Evolutionary conservation across 495 filamentous ascomycete species (phyloP).

Genomic region (Aspergillus mulundensis): DNA sequence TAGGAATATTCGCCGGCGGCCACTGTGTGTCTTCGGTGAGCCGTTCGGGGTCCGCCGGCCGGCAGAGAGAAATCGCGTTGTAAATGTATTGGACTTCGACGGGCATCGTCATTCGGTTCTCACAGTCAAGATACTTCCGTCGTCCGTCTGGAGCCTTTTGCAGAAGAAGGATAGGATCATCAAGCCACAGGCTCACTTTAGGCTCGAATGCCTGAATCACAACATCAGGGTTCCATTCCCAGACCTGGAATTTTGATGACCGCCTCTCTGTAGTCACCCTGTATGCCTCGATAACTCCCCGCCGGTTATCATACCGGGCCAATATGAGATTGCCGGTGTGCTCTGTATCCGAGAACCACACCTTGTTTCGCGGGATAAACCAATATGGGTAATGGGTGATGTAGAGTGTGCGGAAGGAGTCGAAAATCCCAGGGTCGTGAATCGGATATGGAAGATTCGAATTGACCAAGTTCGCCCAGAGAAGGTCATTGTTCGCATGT

Average conservation of each 20-base stretch:
- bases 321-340: constrained; percentile 67
- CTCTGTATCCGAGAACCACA: constrained; percentile 82
- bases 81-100: constrained; percentile 42
- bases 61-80: constrained; percentile 40
- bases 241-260: constrained; percentile 48
- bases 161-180: constrained; percentile 65
- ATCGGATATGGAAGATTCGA: constrained; percentile 52
- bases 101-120: constrained; percentile 54
- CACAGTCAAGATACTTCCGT: constrained; percentile 26
- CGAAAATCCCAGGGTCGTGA: constrained; percentile 50
- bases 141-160: constrained; percentile 29
- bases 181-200: constrained; percentile 60
- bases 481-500: constrained; percentile 50
- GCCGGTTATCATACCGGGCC: constrained; percentile 64
- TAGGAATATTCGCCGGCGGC: constrained; percentile 71
- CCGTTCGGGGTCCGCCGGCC: constrained; percentile 34
- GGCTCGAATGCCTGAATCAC: constrained; percentile 73
- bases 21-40: constrained; percentile 50
- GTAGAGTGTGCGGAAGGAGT: constrained; percentile 65
- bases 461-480: constrained; percentile 63
- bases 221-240: constrained; percentile 63
- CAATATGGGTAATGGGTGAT: constrained; percentile 72
- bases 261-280: constrained; percentile 63
- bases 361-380: constrained; percentile 73
- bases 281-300: constrained; percentile 76